These are phyloP conservation scores for Xylaria sp. DNA, from an alignment of 2,329 filamentous ascomycete genomes.

Conservation along the genomic window DNA sequence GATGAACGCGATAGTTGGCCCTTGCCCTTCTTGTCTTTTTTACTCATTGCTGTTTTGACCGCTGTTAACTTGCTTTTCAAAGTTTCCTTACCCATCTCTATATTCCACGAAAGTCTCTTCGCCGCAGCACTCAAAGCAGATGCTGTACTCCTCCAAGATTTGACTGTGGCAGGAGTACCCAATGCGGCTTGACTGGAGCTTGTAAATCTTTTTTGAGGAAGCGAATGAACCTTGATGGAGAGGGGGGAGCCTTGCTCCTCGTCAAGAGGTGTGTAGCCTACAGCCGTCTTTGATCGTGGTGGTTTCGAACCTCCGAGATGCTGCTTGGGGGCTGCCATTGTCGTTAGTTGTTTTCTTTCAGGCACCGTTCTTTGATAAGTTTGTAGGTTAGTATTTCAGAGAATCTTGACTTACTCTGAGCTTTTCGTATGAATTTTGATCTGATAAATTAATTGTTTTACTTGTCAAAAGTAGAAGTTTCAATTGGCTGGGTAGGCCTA, in stretches of 20 bases:
- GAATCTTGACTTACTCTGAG: conserved; percentile 12
- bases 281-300: conserved; percentile 23
- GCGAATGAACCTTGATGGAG: conserved; percentile 1
- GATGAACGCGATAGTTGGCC: conserved; percentile 5
- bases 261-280: conserved; percentile 17
- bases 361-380: background rate
- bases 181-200: conserved; percentile 5
- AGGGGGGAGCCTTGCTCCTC: conserved; percentile 1
- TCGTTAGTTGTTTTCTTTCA: background rate
- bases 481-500: background rate
- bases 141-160: conserved; percentile 19
- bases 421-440: background rate
- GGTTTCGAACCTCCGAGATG: background rate
- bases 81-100: conserved; percentile 6
- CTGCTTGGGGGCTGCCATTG: conserved; percentile 25
- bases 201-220: conserved; percentile 6
- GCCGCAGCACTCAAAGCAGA: conserved; percentile 10
- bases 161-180: background rate
- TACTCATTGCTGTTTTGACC: background rate
- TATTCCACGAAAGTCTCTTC: background rate
- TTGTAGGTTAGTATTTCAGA: background rate
- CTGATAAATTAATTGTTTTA: background rate
- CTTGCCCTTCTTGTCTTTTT: background rate
- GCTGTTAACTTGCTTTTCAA: background rate
- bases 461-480: background rate